Evolutionary conservation across 257 asterid species (phyloP).

Genomic region (Mentha longifolia): DNA sequence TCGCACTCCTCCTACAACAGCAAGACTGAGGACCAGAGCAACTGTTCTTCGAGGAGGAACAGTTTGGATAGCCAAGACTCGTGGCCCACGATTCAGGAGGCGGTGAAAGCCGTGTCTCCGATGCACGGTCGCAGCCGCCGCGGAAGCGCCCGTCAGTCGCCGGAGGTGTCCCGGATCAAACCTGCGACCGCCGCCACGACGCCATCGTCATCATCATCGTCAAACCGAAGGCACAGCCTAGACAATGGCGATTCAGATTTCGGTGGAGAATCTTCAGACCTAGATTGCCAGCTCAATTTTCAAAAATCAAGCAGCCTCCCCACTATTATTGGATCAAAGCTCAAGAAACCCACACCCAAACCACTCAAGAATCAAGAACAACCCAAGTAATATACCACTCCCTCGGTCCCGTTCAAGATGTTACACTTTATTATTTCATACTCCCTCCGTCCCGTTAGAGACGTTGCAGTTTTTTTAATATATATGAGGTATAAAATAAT

Average conservation of each 20-base stretch:
- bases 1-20: constrained; percentile 34
- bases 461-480: no score
- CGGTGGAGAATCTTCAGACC: constrained; percentile 81
- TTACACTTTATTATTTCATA: no score
- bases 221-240: constrained; percentile 48
- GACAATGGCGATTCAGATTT: constrained; percentile 54
- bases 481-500: no score
- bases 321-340: constrained; percentile 46
- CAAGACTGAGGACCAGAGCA: constrained; percentile 42
- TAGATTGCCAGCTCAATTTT: constrained; percentile 43
- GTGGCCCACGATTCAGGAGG: constrained; percentile 48
- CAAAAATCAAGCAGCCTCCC: constrained; percentile 46
- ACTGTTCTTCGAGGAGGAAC: constrained; percentile 50
- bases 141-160: neutral
- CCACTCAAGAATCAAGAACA: constrained; percentile 50
- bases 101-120: constrained; percentile 43
- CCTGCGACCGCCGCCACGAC: neutral
- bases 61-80: constrained; percentile 66
- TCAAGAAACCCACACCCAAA: constrained; percentile 54
- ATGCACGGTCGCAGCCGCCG: neutral
- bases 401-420: no score
- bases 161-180: constrained; percentile 24
- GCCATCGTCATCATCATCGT: constrained; percentile 1
- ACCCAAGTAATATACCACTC: constrained; percentile 50
- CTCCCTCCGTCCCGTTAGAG: no score